Evolutionary conservation across 2,329 filamentous ascomycete species (phyloP).

Genomic region (Phyllosticta ampelicida): DNA sequence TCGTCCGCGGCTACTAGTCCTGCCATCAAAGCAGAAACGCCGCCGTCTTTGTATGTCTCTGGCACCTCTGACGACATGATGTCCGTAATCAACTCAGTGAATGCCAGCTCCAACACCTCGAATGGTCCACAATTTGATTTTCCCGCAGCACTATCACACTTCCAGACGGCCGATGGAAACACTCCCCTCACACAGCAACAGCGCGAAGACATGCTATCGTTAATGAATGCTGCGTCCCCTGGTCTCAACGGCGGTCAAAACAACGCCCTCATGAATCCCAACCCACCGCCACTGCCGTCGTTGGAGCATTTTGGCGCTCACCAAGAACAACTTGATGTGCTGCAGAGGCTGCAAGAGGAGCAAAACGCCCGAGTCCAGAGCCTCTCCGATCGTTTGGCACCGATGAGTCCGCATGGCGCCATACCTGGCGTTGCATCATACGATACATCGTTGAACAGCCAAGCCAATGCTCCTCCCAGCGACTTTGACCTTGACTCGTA

Average conservation of each 20-base stretch:
- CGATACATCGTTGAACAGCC: background rate
- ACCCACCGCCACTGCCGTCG: conserved; percentile 43
- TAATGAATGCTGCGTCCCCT: conserved; percentile 33
- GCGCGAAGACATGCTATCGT: conserved; percentile 36
- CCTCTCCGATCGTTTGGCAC: conserved; percentile 62
- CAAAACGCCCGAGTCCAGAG: conserved; percentile 69
- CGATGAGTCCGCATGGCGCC: conserved; percentile 66
- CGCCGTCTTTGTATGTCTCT: conserved; percentile 23
- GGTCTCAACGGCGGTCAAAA: conserved; percentile 26
- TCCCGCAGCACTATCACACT: conserved; percentile 36
- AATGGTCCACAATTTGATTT: conserved; percentile 33
- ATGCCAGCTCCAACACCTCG: conserved; percentile 30
- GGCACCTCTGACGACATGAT: conserved; percentile 38
- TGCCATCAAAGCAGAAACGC: conserved; percentile 32
- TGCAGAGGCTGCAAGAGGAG: conserved; percentile 68
- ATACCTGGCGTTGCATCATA: conserved; percentile 33
- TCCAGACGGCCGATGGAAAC: conserved; percentile 35
- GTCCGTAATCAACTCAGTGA: conserved; percentile 37
- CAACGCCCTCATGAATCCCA: conserved; percentile 47
- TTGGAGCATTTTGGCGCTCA: conserved; percentile 57
- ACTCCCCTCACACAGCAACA: conserved; percentile 38
- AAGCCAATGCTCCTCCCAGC: conserved; percentile 9
- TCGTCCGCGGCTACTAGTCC: conserved; percentile 12
- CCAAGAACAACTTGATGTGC: conserved; percentile 63
- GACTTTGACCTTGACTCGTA: conserved; percentile 37